Conservation (phyloP, 2,329 filamentous ascomycete genomes). For the Phialophora chinensis region DNA sequence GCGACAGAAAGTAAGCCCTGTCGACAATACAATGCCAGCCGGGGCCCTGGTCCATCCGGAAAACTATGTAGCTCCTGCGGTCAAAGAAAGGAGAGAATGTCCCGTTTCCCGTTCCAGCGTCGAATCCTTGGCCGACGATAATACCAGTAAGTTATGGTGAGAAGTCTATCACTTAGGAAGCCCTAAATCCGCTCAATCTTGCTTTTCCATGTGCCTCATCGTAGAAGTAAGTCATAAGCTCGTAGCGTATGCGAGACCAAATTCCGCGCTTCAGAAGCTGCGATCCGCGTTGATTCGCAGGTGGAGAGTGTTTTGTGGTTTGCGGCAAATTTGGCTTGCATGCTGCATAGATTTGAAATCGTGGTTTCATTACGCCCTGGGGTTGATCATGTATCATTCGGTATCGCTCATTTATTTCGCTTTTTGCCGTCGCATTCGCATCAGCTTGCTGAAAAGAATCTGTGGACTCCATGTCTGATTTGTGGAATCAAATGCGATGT, state of each 20-base stretch:
- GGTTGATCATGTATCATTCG: conserved; percentile 3
- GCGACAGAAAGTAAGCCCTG: too few relatives aligned
- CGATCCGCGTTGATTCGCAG: neutral
- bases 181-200: neutral
- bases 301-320: neutral
- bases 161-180: conserved; percentile 1
- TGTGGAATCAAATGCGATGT: neutral
- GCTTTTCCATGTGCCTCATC: neutral
- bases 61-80: neutral
- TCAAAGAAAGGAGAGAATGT: neutral
- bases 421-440: neutral
- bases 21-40: too few relatives aligned
- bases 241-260: neutral
- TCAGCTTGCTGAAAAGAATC: neutral
- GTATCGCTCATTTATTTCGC: neutral
- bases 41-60: neutral
- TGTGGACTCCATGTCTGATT: neutral
- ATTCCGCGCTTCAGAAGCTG: neutral
- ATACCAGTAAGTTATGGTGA: neutral
- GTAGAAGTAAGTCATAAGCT: neutral
- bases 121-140: neutral
- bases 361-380: conserved; percentile 11
- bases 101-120: neutral
- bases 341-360: neutral
- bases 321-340: too few relatives aligned